phyloP scores from a whole-genome alignment of 2,329 filamentous ascomycete species.

The Sphaerulina musiva region DNA sequence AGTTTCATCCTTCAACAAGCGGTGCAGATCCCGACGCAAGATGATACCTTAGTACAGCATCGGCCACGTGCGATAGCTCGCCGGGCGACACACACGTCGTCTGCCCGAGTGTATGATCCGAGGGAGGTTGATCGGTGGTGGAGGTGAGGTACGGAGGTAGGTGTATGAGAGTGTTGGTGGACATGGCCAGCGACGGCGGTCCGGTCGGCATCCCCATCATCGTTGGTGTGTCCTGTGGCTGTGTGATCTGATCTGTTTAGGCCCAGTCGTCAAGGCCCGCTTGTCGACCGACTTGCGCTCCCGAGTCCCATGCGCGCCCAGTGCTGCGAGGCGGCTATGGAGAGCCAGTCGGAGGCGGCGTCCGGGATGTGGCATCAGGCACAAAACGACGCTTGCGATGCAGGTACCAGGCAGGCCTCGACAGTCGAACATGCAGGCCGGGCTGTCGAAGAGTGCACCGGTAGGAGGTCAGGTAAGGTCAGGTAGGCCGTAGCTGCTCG shows the following conservation, averaged over 20 bases:
- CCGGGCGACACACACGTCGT: neutral
- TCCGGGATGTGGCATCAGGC: slow-evolving; percentile 17
- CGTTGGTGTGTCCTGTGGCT: no score
- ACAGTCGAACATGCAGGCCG: slow-evolving; percentile 1
- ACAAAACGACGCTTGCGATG: slow-evolving; percentile 16
- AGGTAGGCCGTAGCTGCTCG: no score
- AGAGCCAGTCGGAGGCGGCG: slow-evolving; percentile 19
- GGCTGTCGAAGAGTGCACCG: no score
- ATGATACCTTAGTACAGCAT: neutral
- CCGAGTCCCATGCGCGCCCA: neutral
- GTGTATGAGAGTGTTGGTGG: neutral
- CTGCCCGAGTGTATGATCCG: neutral
- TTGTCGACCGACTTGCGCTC: neutral
- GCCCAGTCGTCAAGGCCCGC: neutral
- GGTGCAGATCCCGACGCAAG: neutral
- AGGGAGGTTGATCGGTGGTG: no score
- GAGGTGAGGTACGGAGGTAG: no score
- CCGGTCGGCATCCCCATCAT: neutral
- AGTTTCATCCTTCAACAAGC: neutral
- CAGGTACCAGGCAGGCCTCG: slow-evolving; percentile 15
- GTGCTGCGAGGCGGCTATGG: slow-evolving; percentile 2
- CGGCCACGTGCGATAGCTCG: neutral
- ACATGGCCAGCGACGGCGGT: neutral
- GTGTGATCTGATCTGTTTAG: no score
- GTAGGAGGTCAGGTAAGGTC: neutral